Conservation (phyloP, 371 early-diverging fungal species). For the Mucor irregularis region DNA sequence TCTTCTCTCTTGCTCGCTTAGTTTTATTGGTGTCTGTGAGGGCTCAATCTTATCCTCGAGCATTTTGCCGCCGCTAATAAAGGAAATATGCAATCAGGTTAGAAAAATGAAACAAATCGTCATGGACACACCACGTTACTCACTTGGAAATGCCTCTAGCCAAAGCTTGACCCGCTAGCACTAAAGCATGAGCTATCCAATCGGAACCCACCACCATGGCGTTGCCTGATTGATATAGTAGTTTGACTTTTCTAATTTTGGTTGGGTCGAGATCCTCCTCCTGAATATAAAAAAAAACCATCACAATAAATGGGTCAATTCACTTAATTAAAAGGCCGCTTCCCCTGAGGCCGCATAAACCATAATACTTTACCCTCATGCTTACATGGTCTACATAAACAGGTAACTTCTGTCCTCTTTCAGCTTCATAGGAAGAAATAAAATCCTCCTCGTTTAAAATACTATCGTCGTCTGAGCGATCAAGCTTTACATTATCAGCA, state of each 20-base stretch:
- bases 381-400: conserved; percentile 12
- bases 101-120: not conserved
- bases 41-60: conserved; percentile 30
- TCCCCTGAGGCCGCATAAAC: not conserved
- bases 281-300: not conserved
- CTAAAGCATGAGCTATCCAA: conserved; percentile 35
- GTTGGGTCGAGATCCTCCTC: not conserved
- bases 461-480: conserved; percentile 14
- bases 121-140: no score
- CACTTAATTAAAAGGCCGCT: not conserved
- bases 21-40: conserved; percentile 15
- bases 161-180: conserved; percentile 32
- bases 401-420: conserved; percentile 22
- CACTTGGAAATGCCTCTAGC: conserved; percentile 33
- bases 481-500: conserved; percentile 31
- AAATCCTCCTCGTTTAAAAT: conserved; percentile 21
- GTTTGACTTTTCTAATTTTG: conserved; percentile 21
- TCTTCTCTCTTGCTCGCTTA: conserved; percentile 27
- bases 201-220: conserved; percentile 38
- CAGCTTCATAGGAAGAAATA: conserved; percentile 13
- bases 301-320: not conserved
- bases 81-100: no score
- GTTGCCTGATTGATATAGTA: conserved; percentile 35
- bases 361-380: not conserved
- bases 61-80: conserved; percentile 17